phyloP scores from a whole-genome alignment of 208 protist genomes.

The Leishmania major region DNA sequence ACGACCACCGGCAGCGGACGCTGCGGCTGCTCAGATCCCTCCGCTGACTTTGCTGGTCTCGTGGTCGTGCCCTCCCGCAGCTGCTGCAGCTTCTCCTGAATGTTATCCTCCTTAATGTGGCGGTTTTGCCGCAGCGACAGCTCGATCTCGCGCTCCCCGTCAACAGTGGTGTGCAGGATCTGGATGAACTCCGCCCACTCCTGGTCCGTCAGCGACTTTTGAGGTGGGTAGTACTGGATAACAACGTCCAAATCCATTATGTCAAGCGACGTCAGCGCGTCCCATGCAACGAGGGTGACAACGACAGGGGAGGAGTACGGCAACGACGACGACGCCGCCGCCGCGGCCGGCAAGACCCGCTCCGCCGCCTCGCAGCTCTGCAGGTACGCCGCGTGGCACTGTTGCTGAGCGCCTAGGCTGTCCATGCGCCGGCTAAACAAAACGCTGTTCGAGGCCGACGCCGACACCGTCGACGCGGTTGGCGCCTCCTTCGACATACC shows the following conservation, averaged over 20 bases:
- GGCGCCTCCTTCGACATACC: slow-evolving; percentile 32
- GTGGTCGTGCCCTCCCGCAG: slow-evolving; percentile 34
- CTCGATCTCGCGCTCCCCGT: slow-evolving; percentile 59
- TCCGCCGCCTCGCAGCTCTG: slow-evolving; percentile 23
- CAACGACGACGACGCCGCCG: background rate
- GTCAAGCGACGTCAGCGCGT: slow-evolving; percentile 69
- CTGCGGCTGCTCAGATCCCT: background rate
- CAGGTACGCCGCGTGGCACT: slow-evolving; percentile 24
- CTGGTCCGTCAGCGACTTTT: slow-evolving; percentile 69
- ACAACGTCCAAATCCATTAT: slow-evolving; percentile 84
- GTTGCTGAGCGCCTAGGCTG: slow-evolving; percentile 31
- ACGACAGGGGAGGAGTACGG: slow-evolving; percentile 14
- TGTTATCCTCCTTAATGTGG: slow-evolving; percentile 51
- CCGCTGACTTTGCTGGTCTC: background rate
- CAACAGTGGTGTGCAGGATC: slow-evolving; percentile 72
- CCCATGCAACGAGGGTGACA: slow-evolving; percentile 56
- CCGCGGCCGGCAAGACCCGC: background rate
- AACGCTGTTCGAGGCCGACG: slow-evolving; percentile 20
- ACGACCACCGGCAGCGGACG: slow-evolving; percentile 52
- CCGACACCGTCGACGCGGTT: background rate
- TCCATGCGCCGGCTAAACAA: slow-evolving; percentile 55
- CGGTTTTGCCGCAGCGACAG: slow-evolving; percentile 44
- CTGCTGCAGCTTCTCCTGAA: slow-evolving; percentile 38
- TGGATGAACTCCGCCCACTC: slow-evolving; percentile 78
- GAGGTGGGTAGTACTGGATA: slow-evolving; percentile 78